Conservation (phyloP, 768 basidiomycete species). For the Porphyrellus cyaneotinctus region DNA sequence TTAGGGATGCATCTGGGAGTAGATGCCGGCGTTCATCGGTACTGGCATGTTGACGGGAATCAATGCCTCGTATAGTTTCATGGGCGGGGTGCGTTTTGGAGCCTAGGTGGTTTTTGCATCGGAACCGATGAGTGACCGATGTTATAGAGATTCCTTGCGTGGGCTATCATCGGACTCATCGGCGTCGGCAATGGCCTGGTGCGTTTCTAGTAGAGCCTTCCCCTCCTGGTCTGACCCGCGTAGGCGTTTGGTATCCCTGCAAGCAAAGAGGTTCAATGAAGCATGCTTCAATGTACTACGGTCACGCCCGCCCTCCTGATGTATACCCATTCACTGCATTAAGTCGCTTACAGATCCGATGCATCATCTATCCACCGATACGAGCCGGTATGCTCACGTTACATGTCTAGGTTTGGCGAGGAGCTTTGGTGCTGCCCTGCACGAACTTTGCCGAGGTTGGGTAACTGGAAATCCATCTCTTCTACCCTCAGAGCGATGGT, state of each 20-base stretch:
- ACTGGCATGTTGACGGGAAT: constrained; percentile 56
- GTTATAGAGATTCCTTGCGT: constrained; percentile 51
- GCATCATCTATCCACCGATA: constrained; percentile 21
- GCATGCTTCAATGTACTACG: constrained; percentile 14
- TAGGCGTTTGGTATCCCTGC: constrained; percentile 19
- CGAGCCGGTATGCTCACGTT: not conserved
- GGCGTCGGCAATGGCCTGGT: constrained; percentile 45
- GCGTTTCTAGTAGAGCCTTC: not conserved
- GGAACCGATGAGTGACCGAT: not conserved
- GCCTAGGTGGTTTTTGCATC: not conserved
- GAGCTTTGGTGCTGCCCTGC: constrained; percentile 49
- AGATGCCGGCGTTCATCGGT: constrained; percentile 55
- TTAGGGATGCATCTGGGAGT: constrained; percentile 30
- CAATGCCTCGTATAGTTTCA: constrained; percentile 55
- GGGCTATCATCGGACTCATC: constrained; percentile 58
- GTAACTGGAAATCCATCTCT: constrained; percentile 23
- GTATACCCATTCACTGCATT: not conserved
- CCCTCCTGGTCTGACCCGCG: not conserved
- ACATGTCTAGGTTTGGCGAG: constrained; percentile 21
- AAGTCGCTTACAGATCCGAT: constrained; percentile 44
- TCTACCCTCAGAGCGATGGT: not conserved
- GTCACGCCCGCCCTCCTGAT: not conserved
- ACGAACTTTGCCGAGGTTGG: constrained; percentile 33
- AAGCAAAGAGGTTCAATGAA: constrained; percentile 19
- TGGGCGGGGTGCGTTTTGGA: constrained; percentile 34